Percentiles rank a stretch among this genome's conserved stretches.
Conservation (phyloP, 345 rosid genomes). For the Gossypium arboreum region DNA sequence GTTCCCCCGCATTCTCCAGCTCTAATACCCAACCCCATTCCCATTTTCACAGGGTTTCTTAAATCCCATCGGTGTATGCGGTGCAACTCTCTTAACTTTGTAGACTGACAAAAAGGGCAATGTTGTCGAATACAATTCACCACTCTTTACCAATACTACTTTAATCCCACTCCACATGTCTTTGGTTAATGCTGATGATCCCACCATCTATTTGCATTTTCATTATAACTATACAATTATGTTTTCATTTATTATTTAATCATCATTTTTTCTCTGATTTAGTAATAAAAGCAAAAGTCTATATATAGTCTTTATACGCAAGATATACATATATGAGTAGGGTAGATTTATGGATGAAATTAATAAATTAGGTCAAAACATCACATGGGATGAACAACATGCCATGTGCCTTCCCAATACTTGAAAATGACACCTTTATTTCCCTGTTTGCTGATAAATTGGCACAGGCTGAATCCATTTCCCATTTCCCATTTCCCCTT, state of each 20-base stretch:
- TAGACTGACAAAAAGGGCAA: too few relatives aligned
- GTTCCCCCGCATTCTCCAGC: not conserved
- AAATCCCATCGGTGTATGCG: too few relatives aligned
- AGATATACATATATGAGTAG: not conserved
- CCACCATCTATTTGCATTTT: too few relatives aligned
- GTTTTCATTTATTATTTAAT: not conserved
- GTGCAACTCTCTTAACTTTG: too few relatives aligned
- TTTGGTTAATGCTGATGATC: too few relatives aligned
- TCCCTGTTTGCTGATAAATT: not conserved
- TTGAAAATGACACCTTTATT: not conserved
- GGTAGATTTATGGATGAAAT: not conserved
- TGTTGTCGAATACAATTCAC: too few relatives aligned
- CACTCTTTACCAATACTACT: too few relatives aligned
- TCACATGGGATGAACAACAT: not conserved
- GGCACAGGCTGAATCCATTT: not conserved
- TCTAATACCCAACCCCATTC: not conserved
- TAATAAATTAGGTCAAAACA: not conserved
- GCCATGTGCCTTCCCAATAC: conserved; percentile 1
- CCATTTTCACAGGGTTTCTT: too few relatives aligned
- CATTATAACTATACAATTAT: too few relatives aligned
- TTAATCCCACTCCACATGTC: too few relatives aligned
- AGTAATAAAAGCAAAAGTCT: not conserved
- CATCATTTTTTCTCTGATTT: not conserved
- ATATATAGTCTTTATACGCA: not conserved
- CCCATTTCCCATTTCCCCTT: not conserved